Evolutionary conservation across 2,329 filamentous ascomycete genomes (phyloP), one percentile per base, ranked within the genome.

Genomic region (Reticulascus tulasneorum): DNA sequence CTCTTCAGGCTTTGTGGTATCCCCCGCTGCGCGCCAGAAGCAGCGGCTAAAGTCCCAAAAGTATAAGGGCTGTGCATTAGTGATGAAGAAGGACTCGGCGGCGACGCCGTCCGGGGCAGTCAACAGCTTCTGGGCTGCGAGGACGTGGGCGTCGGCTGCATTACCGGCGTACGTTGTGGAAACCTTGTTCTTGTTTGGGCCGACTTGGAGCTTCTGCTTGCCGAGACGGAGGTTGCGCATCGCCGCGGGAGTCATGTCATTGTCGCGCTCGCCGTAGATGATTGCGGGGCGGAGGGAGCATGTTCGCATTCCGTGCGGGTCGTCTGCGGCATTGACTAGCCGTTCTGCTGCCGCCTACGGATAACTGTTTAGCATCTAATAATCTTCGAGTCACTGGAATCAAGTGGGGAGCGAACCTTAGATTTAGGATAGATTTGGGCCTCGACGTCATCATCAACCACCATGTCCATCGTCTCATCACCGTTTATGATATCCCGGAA

Each of bases 81-180:
- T 77, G 46, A 84, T 71, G 58, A 82, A 82, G 56, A 84, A 76
- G 3, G 77, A 71, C 44, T 82, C 67, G 4, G 79, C 80, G 32
- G 73, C 71, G 9, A 73, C 64, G n/a, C 62, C 57, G 47, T 33
- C 67, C 47, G 18, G 60, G 53, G 69, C 20, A 8, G 59, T 58
- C 9, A 81, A 58, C 6, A 84, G 65, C 30, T 73, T 76, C 39
- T 67, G 61, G 0, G 75, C 67, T 3, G 79, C 79, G 11, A 82
- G 69, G 15, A 82, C 57, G 51, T 84, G 78, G 1, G 76, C 76
- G 47, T 79, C 68, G 2, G 77, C 79, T 17, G 79, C 69, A 56
- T 84, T 84, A 42, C 69, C 69, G 8, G 82, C 74, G 52, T 82
- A 83, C 15, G 79, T 80, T 51, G 77, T 82, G 54, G 83, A 79